A percentile compares a stretch with the other conserved stretches of the same genome.
Conservation (phyloP, 2,329 filamentous ascomycete genomes). For the Penicillium nordicum region DNA sequence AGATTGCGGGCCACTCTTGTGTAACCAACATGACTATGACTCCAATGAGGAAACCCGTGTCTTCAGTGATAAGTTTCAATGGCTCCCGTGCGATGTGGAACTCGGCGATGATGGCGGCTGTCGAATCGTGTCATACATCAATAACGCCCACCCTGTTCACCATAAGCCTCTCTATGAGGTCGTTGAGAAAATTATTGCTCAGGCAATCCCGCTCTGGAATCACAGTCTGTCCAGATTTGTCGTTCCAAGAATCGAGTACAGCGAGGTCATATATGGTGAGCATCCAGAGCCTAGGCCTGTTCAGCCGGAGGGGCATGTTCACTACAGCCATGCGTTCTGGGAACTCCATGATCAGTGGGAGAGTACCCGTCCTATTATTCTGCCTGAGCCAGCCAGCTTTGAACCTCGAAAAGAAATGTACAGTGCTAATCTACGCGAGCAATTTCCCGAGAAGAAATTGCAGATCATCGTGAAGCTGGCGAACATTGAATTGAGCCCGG, state of each 20-base stretch:
- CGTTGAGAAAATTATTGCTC: constrained; percentile 38
- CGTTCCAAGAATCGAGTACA: constrained; percentile 12
- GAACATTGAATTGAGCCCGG: constrained; percentile 18
- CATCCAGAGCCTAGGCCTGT: constrained; percentile 4
- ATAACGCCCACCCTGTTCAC: constrained; percentile 33
- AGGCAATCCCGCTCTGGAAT: constrained; percentile 49
- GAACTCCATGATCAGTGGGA: not conserved
- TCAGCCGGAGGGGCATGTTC: not conserved
- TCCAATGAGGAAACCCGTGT: not conserved
- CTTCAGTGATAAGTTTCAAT: constrained; percentile 43
- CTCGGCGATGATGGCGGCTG: constrained; percentile 15
- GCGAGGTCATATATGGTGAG: constrained; percentile 5
- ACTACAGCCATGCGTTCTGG: not conserved
- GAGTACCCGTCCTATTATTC: not conserved
- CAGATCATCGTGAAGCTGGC: constrained; percentile 25
- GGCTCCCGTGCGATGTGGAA: constrained; percentile 44
- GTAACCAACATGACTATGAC: not conserved
- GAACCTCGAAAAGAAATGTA: not conserved
- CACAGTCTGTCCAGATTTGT: constrained; percentile 15
- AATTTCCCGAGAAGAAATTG: constrained; percentile 36
- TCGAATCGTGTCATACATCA: constrained; percentile 2
- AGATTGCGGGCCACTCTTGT: not conserved
- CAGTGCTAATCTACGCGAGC: constrained; percentile 18
- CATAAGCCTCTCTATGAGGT: constrained; percentile 35
- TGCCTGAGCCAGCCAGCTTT: not conserved